phyloP scores from a whole-genome alignment of 805 yeast genomes.

The Limtongia smithiae region DNA sequence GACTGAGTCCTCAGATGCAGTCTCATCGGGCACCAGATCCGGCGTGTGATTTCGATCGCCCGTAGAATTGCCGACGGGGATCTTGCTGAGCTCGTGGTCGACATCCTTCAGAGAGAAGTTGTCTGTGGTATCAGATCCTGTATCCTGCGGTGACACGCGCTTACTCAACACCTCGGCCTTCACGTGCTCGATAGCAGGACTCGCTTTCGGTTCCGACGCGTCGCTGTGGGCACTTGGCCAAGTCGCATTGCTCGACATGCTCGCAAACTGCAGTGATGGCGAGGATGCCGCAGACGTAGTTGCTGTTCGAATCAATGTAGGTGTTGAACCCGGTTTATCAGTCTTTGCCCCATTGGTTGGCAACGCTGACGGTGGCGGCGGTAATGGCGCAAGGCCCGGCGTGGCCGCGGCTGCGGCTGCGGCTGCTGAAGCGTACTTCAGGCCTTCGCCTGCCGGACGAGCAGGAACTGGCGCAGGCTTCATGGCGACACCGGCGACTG shows the following conservation, averaged over 20 bases:
- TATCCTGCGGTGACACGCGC: no score
- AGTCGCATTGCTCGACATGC: conserved; percentile 21
- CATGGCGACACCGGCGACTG: conserved; percentile 15
- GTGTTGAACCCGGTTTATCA: conserved; percentile 26
- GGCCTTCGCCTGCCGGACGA: conserved; percentile 48
- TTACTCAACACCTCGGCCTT: no score
- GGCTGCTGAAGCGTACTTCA: conserved; percentile 45
- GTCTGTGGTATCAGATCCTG: background rate
- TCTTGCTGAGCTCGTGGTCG: background rate
- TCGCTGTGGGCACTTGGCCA: conserved; percentile 16
- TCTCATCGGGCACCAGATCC: conserved; percentile 24
- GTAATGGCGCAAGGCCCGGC: conserved; percentile 29
- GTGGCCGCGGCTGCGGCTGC: conserved; percentile 35
- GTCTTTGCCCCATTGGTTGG: conserved; percentile 22
- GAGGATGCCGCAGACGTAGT: conserved; percentile 26
- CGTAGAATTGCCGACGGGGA: background rate
- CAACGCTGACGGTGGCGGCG: conserved; percentile 30
- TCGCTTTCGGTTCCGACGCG: no score
- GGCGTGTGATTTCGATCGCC: conserved; percentile 13
- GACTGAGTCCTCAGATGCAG: conserved; percentile 19
- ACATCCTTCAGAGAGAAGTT: conserved; percentile 6
- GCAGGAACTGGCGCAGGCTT: conserved; percentile 57
- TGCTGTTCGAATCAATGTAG: conserved; percentile 17
- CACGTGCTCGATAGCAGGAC: no score
- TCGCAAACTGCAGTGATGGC: conserved; percentile 14